Percentiles rank a stretch among this genome's conserved stretches.
phyloP scores from a whole-genome alignment of 2,329 filamentous ascomycete species.

The Colletotrichum godetiae region DNA sequence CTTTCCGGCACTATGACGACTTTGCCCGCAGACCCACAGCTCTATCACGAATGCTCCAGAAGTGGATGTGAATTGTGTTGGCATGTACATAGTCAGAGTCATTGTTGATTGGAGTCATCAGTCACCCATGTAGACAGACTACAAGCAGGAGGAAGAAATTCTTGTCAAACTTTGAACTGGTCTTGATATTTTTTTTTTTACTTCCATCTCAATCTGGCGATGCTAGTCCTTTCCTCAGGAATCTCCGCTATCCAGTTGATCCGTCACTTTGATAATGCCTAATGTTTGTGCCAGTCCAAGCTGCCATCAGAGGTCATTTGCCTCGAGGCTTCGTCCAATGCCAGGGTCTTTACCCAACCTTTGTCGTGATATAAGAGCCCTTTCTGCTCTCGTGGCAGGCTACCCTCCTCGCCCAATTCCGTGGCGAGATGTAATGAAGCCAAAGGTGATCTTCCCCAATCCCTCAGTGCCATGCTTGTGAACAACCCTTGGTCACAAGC shows the following conservation, averaged over 20 bases:
- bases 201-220: slow-evolving; percentile 7
- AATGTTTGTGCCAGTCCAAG: slow-evolving; percentile 6
- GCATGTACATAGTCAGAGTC: slow-evolving; percentile 15
- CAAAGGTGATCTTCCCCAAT: background rate
- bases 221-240: background rate
- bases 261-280: slow-evolving; percentile 10
- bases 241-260: slow-evolving; percentile 5
- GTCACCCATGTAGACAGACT: background rate
- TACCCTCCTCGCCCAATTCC: slow-evolving; percentile 1
- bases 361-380: background rate
- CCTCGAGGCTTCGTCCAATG: slow-evolving; percentile 4
- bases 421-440: slow-evolving; percentile 18
- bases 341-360: background rate
- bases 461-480: slow-evolving; percentile 46
- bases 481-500: slow-evolving; percentile 41
- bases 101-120: slow-evolving; percentile 20
- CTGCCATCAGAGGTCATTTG: background rate
- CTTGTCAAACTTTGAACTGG: background rate
- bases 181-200: background rate
- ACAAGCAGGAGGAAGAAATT: background rate
- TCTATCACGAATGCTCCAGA: slow-evolving; percentile 22
- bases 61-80: slow-evolving; percentile 16
- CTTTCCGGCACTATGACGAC: slow-evolving; percentile 29
- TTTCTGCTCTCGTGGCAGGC: background rate
- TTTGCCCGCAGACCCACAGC: slow-evolving; percentile 27